phyloP scores from a whole-genome alignment of 2,329 filamentous ascomycete species.

The Mycosphaerelloides madeirae region DNA sequence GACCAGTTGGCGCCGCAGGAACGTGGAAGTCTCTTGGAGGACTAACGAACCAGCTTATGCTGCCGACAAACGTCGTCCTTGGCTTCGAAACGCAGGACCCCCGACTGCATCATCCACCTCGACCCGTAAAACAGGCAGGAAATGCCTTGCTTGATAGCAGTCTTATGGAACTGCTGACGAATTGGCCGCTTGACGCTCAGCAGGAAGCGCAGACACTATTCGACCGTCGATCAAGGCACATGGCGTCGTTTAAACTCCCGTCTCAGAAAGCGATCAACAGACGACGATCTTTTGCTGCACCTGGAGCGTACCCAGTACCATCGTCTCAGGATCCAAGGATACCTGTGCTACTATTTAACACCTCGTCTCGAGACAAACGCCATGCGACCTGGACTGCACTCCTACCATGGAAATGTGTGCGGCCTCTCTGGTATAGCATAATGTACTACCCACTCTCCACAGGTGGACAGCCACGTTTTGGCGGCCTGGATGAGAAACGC shows the following conservation, averaged over 20 bases:
- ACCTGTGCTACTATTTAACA: conserved; percentile 62
- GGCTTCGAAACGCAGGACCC: conserved; percentile 74
- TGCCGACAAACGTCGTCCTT: conserved; percentile 67
- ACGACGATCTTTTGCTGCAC: conserved; percentile 59
- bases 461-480: conserved; percentile 76
- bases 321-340: conserved; percentile 66
- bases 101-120: conserved; percentile 71
- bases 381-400: conserved; percentile 78
- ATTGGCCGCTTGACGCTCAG: conserved; percentile 61
- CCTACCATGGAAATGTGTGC: conserved; percentile 84
- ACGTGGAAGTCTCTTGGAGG: conserved; percentile 50
- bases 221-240: conserved; percentile 60
- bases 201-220: conserved; percentile 53
- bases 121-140: conserved; percentile 39
- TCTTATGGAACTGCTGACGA: conserved; percentile 58
- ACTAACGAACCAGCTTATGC: conserved; percentile 62
- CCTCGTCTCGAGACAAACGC: conserved; percentile 32
- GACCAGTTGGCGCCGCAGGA: conserved; percentile 32
- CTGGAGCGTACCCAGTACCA: conserved; percentile 59
- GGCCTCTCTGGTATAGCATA: conserved; percentile 78
- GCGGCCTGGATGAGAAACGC: conserved; percentile 71
- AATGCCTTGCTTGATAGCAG: conserved; percentile 25
- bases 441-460: conserved; percentile 76
- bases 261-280: conserved; percentile 76
- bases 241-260: conserved; percentile 62